Percentiles rank a stretch among this genome's conserved stretches.
These are phyloP conservation scores for Solanum habrochaites DNA, from an alignment of 257 asterid species.

Conservation along the genomic window DNA sequence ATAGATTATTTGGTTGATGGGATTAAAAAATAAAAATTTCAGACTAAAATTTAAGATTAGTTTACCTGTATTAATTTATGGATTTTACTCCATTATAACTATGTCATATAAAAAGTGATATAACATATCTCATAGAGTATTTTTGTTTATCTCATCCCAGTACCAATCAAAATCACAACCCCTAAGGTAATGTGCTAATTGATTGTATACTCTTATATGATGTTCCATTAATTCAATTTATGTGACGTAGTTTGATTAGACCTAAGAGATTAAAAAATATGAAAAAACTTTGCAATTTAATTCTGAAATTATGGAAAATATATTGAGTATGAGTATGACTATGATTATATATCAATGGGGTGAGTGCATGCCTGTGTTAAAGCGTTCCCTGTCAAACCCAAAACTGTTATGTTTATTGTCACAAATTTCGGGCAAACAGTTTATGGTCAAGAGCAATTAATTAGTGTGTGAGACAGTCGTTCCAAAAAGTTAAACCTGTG, in stretches of 20 bases:
- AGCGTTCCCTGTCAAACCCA: not conserved
- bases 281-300: not conserved
- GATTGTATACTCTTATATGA: not conserved
- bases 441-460: conserved; percentile 1
- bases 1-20: not conserved
- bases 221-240: not conserved
- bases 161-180: not conserved
- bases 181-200: not conserved
- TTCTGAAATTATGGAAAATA: not conserved
- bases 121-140: not conserved
- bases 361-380: too few relatives aligned
- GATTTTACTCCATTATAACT: not conserved
- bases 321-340: not conserved
- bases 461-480: conserved; percentile 7
- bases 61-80: not conserved
- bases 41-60: not conserved
- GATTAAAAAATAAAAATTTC: not conserved
- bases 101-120: not conserved
- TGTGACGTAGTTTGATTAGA: too few relatives aligned
- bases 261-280: too few relatives aligned
- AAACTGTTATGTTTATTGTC: not conserved
- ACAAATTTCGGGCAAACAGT: not conserved
- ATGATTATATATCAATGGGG: not conserved
- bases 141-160: not conserved
- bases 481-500: conserved; percentile 8